Percentiles rank a stretch among this genome's conserved stretches.
These are phyloP conservation scores for Phytopythium boreale DNA, from an alignment of 352 stramenopile genomes.

Conservation along the genomic window DNA sequence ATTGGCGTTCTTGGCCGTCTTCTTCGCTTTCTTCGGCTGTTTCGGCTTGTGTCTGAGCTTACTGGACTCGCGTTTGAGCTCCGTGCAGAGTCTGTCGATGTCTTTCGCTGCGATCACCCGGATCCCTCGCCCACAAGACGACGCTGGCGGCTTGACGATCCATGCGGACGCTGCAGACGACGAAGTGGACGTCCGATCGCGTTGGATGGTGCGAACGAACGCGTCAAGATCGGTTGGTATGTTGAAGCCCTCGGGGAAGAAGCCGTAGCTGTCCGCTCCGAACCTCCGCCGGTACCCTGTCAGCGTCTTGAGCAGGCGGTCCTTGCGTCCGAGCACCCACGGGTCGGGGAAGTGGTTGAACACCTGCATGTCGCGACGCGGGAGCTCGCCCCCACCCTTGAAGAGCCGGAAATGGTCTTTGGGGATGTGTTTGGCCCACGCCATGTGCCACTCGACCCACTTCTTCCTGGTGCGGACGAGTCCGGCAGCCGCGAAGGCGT, in stretches of 20 bases:
- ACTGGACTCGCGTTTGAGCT: slow-evolving; percentile 2
- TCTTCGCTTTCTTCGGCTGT: neutral
- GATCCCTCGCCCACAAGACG: slow-evolving; percentile 86
- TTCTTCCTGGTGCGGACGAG: slow-evolving; percentile 63
- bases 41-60: slow-evolving; percentile 11
- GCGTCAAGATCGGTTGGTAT: slow-evolving; percentile 70
- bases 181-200: slow-evolving; percentile 17
- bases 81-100: slow-evolving; percentile 17
- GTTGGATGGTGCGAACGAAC: slow-evolving; percentile 48
- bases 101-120: slow-evolving; percentile 54
- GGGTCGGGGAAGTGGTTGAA: slow-evolving; percentile 90
- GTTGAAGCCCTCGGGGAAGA: slow-evolving; percentile 84
- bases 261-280: slow-evolving; percentile 52
- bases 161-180: slow-evolving; percentile 29
- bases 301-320: slow-evolving; percentile 83
- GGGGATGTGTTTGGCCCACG: slow-evolving; percentile 72
- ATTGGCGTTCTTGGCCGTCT: neutral
- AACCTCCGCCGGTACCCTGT: slow-evolving; percentile 52
- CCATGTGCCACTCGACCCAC: slow-evolving; percentile 49
- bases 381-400: slow-evolving; percentile 12
- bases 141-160: slow-evolving; percentile 88
- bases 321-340: slow-evolving; percentile 90
- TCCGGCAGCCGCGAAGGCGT: slow-evolving; percentile 78
- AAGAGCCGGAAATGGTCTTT: slow-evolving; percentile 59
- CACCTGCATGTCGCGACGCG: slow-evolving; percentile 40